A percentile compares a stretch with the other conserved stretches of the same genome.
phyloP scores from a whole-genome alignment of 305 asterid species.

The Plantago coronopus region DNA sequence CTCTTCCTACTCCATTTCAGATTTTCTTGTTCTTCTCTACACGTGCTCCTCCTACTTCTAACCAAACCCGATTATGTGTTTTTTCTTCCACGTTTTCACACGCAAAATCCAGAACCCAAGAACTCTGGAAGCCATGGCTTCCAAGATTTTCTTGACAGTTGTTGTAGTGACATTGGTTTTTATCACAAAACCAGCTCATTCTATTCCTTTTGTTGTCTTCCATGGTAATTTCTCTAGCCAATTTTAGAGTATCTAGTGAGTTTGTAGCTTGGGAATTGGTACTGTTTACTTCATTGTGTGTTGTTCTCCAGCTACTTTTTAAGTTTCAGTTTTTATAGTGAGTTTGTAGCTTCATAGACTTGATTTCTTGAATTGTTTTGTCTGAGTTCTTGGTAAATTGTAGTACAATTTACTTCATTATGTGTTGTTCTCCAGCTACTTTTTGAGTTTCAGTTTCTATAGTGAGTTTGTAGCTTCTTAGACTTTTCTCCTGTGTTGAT shows the following conservation, averaged over 20 bases:
- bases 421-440: background rate
- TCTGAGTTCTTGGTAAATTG: too few species aligned
- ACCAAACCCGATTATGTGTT: background rate
- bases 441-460: background rate
- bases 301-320: too few species aligned
- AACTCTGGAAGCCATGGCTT: slow-evolving; percentile 31
- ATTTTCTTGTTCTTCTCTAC: background rate
- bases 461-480: background rate
- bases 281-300: too few species aligned
- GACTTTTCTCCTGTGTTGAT: too few species aligned
- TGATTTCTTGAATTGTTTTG: too few species aligned
- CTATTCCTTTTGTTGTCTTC: slow-evolving; percentile 81
- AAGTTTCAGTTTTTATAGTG: too few species aligned
- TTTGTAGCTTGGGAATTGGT: background rate
- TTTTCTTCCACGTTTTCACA: slow-evolving; percentile 8
- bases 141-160: slow-evolving; percentile 19
- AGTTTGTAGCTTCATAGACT: background rate
- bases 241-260: too few species aligned
- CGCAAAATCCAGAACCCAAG: background rate
- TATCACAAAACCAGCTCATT: slow-evolving; percentile 37
- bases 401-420: too few species aligned
- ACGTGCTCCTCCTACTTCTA: background rate
- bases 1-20: too few species aligned
- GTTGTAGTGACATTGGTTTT: slow-evolving; percentile 24
- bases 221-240: slow-evolving; percentile 51